Percentiles rank a stretch among this genome's conserved stretches.
Conservation (phyloP, 345 rosid genomes). For the Hypericum androsaemum region DNA sequence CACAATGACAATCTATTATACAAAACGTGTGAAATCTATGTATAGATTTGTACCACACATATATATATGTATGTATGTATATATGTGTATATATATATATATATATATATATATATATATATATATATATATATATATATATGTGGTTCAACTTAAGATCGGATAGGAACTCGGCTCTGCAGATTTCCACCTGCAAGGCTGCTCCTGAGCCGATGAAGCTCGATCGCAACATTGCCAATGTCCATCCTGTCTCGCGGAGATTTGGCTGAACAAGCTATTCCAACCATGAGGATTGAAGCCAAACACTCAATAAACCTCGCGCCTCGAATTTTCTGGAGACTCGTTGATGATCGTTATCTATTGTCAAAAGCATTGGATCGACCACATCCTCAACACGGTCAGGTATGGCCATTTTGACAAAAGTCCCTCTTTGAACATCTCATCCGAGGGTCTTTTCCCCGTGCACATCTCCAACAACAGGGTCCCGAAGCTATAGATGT, state of each 20-base stretch:
- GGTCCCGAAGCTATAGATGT: conserved; percentile 38
- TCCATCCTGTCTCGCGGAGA: conserved; percentile 12
- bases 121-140: too few relatives aligned
- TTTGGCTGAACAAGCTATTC: conserved; percentile 6
- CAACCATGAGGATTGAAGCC: background rate
- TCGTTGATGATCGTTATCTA: too few relatives aligned
- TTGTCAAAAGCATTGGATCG: conserved; percentile 2
- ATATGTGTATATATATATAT: too few relatives aligned
- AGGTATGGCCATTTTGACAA: background rate
- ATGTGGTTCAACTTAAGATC: too few relatives aligned
- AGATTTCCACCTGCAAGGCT: too few relatives aligned
- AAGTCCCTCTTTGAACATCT: conserved; percentile 16
- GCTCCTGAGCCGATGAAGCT: background rate
- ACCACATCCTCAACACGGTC: background rate
- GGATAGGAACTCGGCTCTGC: too few relatives aligned
- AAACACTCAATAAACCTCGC: background rate
- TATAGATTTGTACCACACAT: too few relatives aligned
- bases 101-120: too few relatives aligned
- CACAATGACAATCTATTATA: too few relatives aligned
- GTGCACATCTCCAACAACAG: conserved; percentile 32
- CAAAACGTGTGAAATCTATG: too few relatives aligned
- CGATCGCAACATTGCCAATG: background rate
- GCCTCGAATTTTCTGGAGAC: background rate
- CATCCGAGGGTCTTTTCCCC: conserved; percentile 33
- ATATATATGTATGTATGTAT: too few relatives aligned